Percentiles rank a stretch among this genome's conserved stretches.
Evolutionary conservation across 2,329 filamentous ascomycete genomes (phyloP).

Genomic region (Trichoderma gracile): DNA sequence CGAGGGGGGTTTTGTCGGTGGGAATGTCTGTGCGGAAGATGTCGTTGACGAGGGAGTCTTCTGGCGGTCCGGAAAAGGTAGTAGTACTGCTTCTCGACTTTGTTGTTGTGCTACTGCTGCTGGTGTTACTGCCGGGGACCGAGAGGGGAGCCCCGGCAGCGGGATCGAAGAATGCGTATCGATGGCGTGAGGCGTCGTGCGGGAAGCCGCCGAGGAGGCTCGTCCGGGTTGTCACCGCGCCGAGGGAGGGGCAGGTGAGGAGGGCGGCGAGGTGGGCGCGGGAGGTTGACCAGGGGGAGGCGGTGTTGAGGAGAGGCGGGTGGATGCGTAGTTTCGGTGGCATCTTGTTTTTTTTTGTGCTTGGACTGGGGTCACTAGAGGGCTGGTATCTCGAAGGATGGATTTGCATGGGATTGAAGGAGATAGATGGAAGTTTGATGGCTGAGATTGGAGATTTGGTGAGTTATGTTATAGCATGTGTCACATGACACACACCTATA

Average conservation of each 20-base stretch:
- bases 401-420: too few relatives aligned
- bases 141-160: conserved; percentile 27
- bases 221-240: conserved; percentile 74
- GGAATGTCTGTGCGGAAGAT: background rate
- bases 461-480: too few relatives aligned
- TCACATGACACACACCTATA: background rate
- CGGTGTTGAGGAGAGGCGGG: conserved; percentile 72
- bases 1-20: conserved; percentile 31
- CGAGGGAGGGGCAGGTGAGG: conserved; percentile 62
- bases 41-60: background rate
- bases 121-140: too few relatives aligned
- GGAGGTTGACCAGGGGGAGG: conserved; percentile 74
- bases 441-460: too few relatives aligned
- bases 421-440: too few relatives aligned
- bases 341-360: conserved; percentile 17
- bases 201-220: conserved; percentile 64
- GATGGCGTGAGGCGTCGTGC: conserved; percentile 60
- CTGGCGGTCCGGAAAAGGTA: conserved; percentile 16
- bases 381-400: too few relatives aligned
- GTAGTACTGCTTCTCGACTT: too few relatives aligned
- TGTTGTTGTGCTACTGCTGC: background rate
- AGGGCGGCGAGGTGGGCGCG: conserved; percentile 61
- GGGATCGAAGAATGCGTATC: conserved; percentile 65
- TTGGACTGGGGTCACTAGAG: too few relatives aligned
- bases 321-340: conserved; percentile 48